Evolutionary conservation across 768 basidiomycete species (phyloP), one percentile per base, ranked within the genome.

Genomic region (Panaeolus cyanescens): DNA sequence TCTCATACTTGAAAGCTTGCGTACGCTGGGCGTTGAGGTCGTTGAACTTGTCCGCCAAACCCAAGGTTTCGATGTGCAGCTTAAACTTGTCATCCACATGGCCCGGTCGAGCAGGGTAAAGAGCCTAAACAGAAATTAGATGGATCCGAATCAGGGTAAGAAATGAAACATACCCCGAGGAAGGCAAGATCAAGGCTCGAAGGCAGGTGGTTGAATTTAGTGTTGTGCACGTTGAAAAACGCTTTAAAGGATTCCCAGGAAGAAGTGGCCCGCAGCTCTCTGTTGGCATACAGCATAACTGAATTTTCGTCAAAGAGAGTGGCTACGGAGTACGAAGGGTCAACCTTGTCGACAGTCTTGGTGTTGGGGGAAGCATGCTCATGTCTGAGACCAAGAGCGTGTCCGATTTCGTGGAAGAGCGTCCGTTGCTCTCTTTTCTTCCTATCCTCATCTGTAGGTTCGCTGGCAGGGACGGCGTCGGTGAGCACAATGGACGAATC

Each of bases 301-400:
- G 59, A 60, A 19, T 60, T 60, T 33, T 55, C 20, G 22, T 60
- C 59, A 50, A 60, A 60, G 25, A 34, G 28, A 2, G 54, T 60
- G 22, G 59, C 59, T 3, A 40, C 54, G 0, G 36, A 55, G 10
- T n/a, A 25, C 2, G 5, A 20, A 12, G 5, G 15, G 31, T 56
- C 54, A 3, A 39, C 25, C 25, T 39, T 31, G 37, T 60, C 59
- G 12, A 8, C 17, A 8, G 54, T 60, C 22, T n/a, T 15, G 13
- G 54, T 55, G 36, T 37, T 19, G 9, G 59, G 59, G 17, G 59
- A 59, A 7, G 36, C 36, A 30, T 60, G 59, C 17, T 60, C 59
- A n/a, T 60, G 54, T 22, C 6, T 36, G 3, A 60, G 19, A 4
- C 59, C 59, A 31, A 60, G 59, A 31, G 54, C 50, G n/a, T 55